phyloP scores from a whole-genome alignment of 331 rosid species.

The Pyracantha coccinea region DNA sequence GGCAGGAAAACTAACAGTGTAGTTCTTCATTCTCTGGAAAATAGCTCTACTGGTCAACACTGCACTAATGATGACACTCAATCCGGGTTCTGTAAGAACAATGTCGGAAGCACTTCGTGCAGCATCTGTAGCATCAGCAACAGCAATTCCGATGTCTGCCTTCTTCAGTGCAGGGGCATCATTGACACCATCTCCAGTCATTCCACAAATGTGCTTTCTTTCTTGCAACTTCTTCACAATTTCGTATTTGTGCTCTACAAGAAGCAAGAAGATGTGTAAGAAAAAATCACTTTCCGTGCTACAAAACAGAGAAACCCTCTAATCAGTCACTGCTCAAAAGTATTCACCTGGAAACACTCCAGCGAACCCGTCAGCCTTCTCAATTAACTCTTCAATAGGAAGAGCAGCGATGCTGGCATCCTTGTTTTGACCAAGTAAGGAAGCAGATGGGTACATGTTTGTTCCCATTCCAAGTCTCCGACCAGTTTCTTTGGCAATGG shows the following conservation, averaged over 20 bases:
- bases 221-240: slow-evolving; percentile 95
- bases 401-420: slow-evolving; percentile 81
- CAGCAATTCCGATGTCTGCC: slow-evolving; percentile 98
- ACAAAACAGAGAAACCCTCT: neutral
- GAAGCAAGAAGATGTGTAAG: neutral
- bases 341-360: slow-evolving; percentile 97
- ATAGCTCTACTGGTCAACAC: slow-evolving; percentile 95
- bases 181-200: slow-evolving; percentile 99
- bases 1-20: slow-evolving; percentile 54
- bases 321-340: neutral
- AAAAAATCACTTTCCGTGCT: neutral
- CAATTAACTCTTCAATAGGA: slow-evolving; percentile 92
- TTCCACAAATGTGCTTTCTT: slow-evolving; percentile 96
- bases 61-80: slow-evolving; percentile 96
- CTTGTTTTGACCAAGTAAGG: slow-evolving; percentile 89
- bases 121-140: slow-evolving; percentile 98
- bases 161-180: slow-evolving; percentile 98
- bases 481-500: slow-evolving; percentile 96
- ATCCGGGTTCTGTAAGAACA: slow-evolving; percentile 94
- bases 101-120: slow-evolving; percentile 97
- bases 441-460: slow-evolving; percentile 94
- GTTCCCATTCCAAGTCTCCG: slow-evolving; percentile 99
- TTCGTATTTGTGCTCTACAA: slow-evolving; percentile 88
- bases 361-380: slow-evolving; percentile 98
- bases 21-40: slow-evolving; percentile 98